phyloP scores from a whole-genome alignment of 2,329 filamentous ascomycete genomes.

The Exophiala sideris region DNA sequence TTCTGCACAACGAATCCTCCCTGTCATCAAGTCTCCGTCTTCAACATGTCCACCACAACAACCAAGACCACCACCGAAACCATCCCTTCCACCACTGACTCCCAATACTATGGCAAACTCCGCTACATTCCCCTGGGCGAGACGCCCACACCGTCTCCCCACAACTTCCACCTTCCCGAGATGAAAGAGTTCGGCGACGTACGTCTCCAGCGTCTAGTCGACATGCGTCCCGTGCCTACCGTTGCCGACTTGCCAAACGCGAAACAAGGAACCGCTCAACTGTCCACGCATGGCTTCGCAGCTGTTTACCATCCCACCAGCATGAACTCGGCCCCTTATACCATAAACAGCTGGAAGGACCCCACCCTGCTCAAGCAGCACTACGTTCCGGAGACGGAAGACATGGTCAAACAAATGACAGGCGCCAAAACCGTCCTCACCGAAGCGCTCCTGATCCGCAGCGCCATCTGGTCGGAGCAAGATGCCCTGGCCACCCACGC shows the following conservation, averaged over 20 bases:
- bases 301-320: constrained; percentile 22
- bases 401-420: constrained; percentile 30
- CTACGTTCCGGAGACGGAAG: constrained; percentile 30
- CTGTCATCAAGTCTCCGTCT: not conserved
- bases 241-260: constrained; percentile 13
- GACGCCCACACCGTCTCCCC: constrained; percentile 17
- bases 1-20: not conserved
- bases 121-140: constrained; percentile 22
- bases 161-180: constrained; percentile 25
- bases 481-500: constrained; percentile 28
- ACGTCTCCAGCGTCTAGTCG: constrained; percentile 20
- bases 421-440: constrained; percentile 30
- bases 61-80: constrained; percentile 11
- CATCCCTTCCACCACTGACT: constrained; percentile 9
- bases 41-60: constrained; percentile 8
- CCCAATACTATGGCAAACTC: constrained; percentile 23
- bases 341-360: constrained; percentile 26
- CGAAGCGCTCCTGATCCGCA: constrained; percentile 29
- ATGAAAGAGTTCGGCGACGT: constrained; percentile 25
- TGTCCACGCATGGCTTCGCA: constrained; percentile 20
- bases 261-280: constrained; percentile 14
- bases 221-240: constrained; percentile 23
- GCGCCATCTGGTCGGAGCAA: constrained; percentile 26
- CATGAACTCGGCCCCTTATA: constrained; percentile 28
- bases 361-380: constrained; percentile 24